Base-by-base conservation (phyloP, 179 eudicot species). In the Dionaea muscipula region DNA sequence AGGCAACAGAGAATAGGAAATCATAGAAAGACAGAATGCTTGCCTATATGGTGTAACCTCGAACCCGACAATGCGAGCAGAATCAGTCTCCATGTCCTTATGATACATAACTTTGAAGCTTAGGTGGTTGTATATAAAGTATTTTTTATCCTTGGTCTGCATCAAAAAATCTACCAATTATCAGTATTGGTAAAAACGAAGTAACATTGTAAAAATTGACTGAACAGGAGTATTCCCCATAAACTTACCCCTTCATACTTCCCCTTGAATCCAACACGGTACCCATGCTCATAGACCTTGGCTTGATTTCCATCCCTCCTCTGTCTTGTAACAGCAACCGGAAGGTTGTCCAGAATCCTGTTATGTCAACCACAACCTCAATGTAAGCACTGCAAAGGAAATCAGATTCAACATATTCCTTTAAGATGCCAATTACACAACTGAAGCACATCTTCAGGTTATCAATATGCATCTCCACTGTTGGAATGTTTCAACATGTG, bases 271-370 rank as follows among this genome's bases (percentile, higher is more conserved):
- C 88, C 84, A 53, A 74, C 82, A 53, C 80, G 88, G 53, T 66
- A 81, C 33, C 88, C 82, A 67, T 79, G 88, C 71, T 81, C 84
- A 67, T 76, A 81, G 55, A 75, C 77, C 51, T 73, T 71, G 52
- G 74, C 73, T 46, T 65, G 74, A 65, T 54, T 64, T 25, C 78
- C 84, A 64, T 76, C 84, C 56, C 78, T 78, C 64, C 88, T 76
- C 51, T 71, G 80, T 59, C 80, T 73, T 53, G 60, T 55, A 67
- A 81, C 84, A 71, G 84, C 84, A 68, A 81, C 80, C 23, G 88
- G 88, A 71, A 81, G 88, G 40, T 81, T 81, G 60, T 81, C 88
- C 49, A 81, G 66, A 63, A 81, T 79, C 88, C 88, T 59, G 53
- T 23, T 18, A 22, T 16, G 22, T 47, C 23, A 26, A 45, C n/a